Percentiles rank a stretch among this genome's conserved stretches.
phyloP scores from a whole-genome alignment of 768 basidiomycete genomes.

The Kwoniella europaea region DNA sequence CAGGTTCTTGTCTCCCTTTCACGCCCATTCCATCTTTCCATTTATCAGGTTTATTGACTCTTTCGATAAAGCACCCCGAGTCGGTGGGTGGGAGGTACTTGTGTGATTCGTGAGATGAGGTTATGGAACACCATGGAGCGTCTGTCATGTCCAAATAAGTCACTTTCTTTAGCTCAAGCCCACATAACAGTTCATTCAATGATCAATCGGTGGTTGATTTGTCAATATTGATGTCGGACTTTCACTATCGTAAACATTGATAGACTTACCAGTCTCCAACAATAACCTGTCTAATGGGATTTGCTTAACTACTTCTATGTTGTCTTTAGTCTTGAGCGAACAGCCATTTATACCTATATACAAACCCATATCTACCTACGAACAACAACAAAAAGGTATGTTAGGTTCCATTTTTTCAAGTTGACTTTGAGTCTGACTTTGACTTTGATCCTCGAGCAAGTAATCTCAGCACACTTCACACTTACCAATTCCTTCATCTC shows the following conservation, averaged over 20 bases:
- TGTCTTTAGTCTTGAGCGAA: conserved; percentile 73
- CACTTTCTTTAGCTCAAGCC: background rate
- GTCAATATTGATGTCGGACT: background rate
- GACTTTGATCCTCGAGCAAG: too few species aligned
- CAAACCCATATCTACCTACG: conserved; percentile 74
- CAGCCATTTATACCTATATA: conserved; percentile 77
- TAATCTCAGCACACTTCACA: conserved; percentile 14
- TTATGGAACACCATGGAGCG: conserved; percentile 55
- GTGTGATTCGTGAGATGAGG: conserved; percentile 51
- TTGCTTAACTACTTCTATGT: conserved; percentile 64
- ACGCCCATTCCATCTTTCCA: conserved; percentile 68
- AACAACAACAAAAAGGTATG: background rate
- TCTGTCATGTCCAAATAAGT: conserved; percentile 38
- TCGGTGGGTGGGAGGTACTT: conserved; percentile 35
- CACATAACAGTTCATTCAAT: background rate
- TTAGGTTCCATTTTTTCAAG: too few species aligned
- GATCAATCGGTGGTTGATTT: background rate
- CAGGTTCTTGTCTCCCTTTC: conserved; percentile 79
- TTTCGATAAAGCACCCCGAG: conserved; percentile 25
- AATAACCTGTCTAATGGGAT: conserved; percentile 69
- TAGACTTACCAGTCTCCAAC: conserved; percentile 71
- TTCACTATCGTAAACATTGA: background rate
- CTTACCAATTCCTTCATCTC: conserved; percentile 72
- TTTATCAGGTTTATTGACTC: conserved; percentile 62
- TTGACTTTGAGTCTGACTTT: too few species aligned